phyloP scores from a whole-genome alignment of 2,329 filamentous ascomycete species.

The Calonectria hongkongensis region DNA sequence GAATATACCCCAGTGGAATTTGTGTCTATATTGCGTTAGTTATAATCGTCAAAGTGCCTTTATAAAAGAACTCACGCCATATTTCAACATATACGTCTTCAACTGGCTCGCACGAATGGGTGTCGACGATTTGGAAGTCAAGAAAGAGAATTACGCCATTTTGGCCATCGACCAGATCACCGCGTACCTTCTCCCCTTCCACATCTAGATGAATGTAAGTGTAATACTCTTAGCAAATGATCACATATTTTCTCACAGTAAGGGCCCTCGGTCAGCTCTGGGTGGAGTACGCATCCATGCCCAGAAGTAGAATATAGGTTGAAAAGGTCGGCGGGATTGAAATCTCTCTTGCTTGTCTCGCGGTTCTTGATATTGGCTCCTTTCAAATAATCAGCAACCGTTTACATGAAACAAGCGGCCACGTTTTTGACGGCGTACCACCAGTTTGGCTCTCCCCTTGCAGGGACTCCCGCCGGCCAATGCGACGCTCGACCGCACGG shows the following conservation, averaged over 20 bases:
- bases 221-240: neutral
- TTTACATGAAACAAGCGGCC: neutral
- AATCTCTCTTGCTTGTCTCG: neutral
- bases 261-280: slow-evolving; percentile 33
- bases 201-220: slow-evolving; percentile 8
- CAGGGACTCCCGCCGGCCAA: neutral
- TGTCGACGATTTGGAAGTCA: slow-evolving; percentile 36
- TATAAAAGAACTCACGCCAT: slow-evolving; percentile 19
- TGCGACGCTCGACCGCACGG: slow-evolving; percentile 32
- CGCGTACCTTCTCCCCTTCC: slow-evolving; percentile 29
- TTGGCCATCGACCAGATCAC: slow-evolving; percentile 24
- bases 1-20: slow-evolving; percentile 62
- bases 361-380: neutral
- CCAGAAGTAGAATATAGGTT: slow-evolving; percentile 1
- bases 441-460: neutral
- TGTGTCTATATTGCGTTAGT: neutral
- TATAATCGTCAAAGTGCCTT: neutral
- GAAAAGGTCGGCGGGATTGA: slow-evolving; percentile 17
- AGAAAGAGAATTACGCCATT: slow-evolving; percentile 23
- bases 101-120: slow-evolving; percentile 27
- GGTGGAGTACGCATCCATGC: slow-evolving; percentile 37
- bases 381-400: neutral
- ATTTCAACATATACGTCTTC: slow-evolving; percentile 36
- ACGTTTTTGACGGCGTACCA: neutral
- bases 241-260: slow-evolving; percentile 17